Base-by-base conservation (phyloP, 352 stramenopile species). In the Pseudoperonospora humuli region DNA sequence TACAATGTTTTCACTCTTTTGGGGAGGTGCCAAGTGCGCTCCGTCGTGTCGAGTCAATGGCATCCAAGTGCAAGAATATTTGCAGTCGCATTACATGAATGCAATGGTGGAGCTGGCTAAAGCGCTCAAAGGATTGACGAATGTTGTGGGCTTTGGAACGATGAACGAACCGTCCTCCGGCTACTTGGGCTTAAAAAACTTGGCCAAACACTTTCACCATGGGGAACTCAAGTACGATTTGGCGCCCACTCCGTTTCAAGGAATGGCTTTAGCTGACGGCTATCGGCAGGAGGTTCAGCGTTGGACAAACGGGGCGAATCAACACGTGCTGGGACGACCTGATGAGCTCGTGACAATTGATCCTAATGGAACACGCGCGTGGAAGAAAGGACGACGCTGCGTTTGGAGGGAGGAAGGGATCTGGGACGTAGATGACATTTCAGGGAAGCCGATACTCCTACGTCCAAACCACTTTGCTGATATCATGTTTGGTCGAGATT, bases 1-100 rank as follows among this genome's bases (percentile, higher is more conserved):
- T 4, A 96, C 86, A 13, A 96, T 96, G 87, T 96, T 94, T 40
- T 95, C 84, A 23, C 64, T 96, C 0, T 96, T 96, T 50, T 96
- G 66, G 56, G 83, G 71, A 31, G 87, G 87, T 14, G 52, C 74
- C 27, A 58, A 63, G 9, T 78, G 84, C 24, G 84, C 87, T 3
- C 86, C 84, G 7, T 50, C 41, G 4, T 88, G 81, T 45, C 49
- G 51, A n/a, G 60, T 96, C 0, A 67, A 91, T 29, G 75, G 69
- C 7, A 51, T 89, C 19, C 71, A 68, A 10, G 84, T 95, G 32
- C 87, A 96, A 48, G 61, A 81, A 28, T 96, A 71, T 52, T 61
- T 96, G 11, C 87, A 96, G 63, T 77, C 52, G 9, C 82, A 94
- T 53, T 96, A 95, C 48, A 47, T 90, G 7, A 53, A 86, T 41